Percentiles rank a stretch among this genome's conserved stretches.
phyloP scores from a whole-genome alignment of 179 eudicot genomes.

The Nepenthes alata region DNA sequence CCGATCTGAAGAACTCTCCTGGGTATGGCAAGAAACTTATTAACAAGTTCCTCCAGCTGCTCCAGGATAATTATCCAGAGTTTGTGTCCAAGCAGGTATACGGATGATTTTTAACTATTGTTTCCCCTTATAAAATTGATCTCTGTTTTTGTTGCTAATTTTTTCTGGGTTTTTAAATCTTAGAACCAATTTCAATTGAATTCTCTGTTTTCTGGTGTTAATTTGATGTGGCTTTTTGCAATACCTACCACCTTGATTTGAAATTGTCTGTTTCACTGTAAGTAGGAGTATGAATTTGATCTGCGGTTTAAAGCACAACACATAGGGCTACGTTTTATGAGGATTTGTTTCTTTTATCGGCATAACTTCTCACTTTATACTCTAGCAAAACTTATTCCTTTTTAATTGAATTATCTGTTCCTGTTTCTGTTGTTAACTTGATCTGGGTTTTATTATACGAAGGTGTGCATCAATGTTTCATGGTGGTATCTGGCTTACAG shows the following conservation, averaged over 20 bases:
- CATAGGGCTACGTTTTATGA: too few species aligned
- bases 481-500: conserved; percentile 59
- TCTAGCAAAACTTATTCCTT: neutral
- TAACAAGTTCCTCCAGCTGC: conserved; percentile 36
- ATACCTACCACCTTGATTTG: too few species aligned
- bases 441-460: conserved; percentile 5
- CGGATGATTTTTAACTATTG: neutral
- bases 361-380: too few species aligned
- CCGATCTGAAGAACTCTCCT: conserved; percentile 66
- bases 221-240: neutral
- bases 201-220: neutral
- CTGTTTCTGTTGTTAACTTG: neutral
- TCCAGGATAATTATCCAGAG: conserved; percentile 70
- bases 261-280: neutral
- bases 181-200: conserved; percentile 5
- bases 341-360: too few species aligned
- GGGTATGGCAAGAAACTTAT: conserved; percentile 39
- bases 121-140: neutral
- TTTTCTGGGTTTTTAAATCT: neutral
- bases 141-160: neutral
- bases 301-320: too few species aligned
- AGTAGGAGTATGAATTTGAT: neutral
- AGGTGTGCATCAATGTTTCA: conserved; percentile 74
- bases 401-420: conserved; percentile 1
- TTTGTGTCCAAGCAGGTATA: conserved; percentile 70